Evolutionary conservation across 2,329 filamentous ascomycete genomes (phyloP).

Genomic region (Davidsoniella virescens): DNA sequence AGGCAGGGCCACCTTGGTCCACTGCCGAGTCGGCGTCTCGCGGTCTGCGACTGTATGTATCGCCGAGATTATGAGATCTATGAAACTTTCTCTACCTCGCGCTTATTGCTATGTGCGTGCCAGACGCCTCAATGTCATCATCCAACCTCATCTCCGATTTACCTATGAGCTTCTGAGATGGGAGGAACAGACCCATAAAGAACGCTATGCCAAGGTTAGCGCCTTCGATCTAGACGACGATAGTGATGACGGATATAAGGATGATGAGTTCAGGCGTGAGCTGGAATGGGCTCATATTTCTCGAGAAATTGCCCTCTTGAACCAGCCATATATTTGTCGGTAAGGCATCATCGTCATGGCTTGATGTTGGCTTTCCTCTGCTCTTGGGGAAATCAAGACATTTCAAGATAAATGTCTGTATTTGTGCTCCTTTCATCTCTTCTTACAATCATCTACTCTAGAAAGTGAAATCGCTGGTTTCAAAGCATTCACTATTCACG

Average conservation of each 20-base stretch:
- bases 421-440: too few relatives aligned
- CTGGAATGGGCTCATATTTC: constrained; percentile 83
- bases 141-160: constrained; percentile 90
- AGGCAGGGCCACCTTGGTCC: constrained; percentile 75
- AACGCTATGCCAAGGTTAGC: constrained; percentile 26
- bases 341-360: neutral
- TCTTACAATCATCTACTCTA: neutral
- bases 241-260: constrained; percentile 1
- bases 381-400: too few relatives aligned
- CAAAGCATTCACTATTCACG: too few relatives aligned
- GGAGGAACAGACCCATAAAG: constrained; percentile 51
- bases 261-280: constrained; percentile 35
- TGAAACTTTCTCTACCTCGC: constrained; percentile 68
- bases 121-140: constrained; percentile 86
- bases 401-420: too few relatives aligned
- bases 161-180: constrained; percentile 91
- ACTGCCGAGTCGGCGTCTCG: constrained; percentile 91
- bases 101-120: constrained; percentile 96
- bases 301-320: constrained; percentile 88
- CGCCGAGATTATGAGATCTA: constrained; percentile 84
- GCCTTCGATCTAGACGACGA: constrained; percentile 1
- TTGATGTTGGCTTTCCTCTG: too few relatives aligned
- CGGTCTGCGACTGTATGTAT: constrained; percentile 95
- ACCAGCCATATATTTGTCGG: constrained; percentile 53
- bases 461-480: too few relatives aligned